Base-by-base conservation (phyloP, 352 stramenopile species). In the Thraustochytrium striatum region DNA sequence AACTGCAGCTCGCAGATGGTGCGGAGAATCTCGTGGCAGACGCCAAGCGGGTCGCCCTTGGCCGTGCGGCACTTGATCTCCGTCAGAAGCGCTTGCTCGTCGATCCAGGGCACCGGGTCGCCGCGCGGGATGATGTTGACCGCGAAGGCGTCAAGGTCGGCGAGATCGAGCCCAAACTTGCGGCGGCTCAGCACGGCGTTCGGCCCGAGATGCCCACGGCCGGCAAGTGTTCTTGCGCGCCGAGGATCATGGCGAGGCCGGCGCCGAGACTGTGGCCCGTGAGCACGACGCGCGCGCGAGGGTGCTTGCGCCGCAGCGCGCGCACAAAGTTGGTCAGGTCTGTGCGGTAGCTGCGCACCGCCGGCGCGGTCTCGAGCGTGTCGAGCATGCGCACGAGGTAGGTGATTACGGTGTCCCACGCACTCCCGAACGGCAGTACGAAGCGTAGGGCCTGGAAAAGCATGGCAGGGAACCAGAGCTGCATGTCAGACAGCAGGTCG, bases 1-100 rank as follows among this genome's bases (percentile, higher is more conserved):
- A 87, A 88, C n/a, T 78, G 59, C 11, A 88, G 47, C 69, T 90
- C 86, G 80, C 87, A 90, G 32, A 88, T 38, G 7, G 84, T 82
- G 33, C 87, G 59, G 35, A 55, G 33, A 39, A 72, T 61, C n/a
- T 0, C 38, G 41, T 90, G 87, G 57, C 87, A 90, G 28, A 58
- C 69, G 62, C 83, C 43, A 11, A 86, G 59, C 50, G 83, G 61
- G 72, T 86, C 87, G 1, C 32, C 47, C 9, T 39, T 19, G 35
- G 85, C 84, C 44, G 59, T 83, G 68, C 87, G 89, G 43, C 85
- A 78, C 0, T 88, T 87, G 35, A 78, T 41, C 79, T 90, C 85
- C 53, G 83, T 87, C 2, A 88, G 36, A 19, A 68, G 38, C 25
- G 84, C 84, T 44, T 82, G 47, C 57, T 89, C 87, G 79, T 89